phyloP scores from a whole-genome alignment of 805 yeast species.

The Candida vartiovaarae region DNA sequence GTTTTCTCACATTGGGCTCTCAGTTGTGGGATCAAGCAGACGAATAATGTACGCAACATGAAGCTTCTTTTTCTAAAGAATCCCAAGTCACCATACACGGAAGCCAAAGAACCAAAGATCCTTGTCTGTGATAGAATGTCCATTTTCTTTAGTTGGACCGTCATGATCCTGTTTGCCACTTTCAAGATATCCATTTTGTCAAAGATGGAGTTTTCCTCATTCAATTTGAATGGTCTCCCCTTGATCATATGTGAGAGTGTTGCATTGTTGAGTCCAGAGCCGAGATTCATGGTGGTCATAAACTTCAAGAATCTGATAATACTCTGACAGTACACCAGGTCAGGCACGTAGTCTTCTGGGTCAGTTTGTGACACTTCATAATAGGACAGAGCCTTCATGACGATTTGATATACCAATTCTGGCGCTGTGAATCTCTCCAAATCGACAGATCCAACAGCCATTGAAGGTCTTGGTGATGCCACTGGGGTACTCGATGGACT shows the following conservation, averaged over 20 bases:
- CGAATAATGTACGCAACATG: conserved; percentile 57
- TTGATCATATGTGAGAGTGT: conserved; percentile 41
- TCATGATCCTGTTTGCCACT: conserved; percentile 40
- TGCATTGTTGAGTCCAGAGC: conserved; percentile 38
- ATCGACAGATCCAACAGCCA: conserved; percentile 6
- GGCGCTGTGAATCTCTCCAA: conserved; percentile 23
- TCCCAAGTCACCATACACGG: conserved; percentile 54
- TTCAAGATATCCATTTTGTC: conserved; percentile 38
- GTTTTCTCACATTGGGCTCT: neutral
- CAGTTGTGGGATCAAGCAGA: conserved; percentile 39
- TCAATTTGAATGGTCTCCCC: conserved; percentile 22
- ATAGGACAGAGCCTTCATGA: conserved; percentile 32
- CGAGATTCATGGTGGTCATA: conserved; percentile 44
- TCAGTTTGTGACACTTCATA: conserved; percentile 48
- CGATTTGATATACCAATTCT: conserved; percentile 31
- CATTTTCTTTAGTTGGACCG: conserved; percentile 38
- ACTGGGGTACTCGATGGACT: conserved; percentile 25
- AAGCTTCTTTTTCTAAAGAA: conserved; percentile 64
- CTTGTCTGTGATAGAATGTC: conserved; percentile 47
- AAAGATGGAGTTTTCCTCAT: conserved; percentile 12
- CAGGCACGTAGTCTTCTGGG: conserved; percentile 75
- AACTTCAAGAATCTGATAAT: conserved; percentile 57
- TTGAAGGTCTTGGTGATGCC: conserved; percentile 44
- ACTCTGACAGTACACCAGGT: conserved; percentile 67
- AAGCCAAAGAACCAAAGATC: conserved; percentile 59